phyloP scores from a whole-genome alignment of 768 basidiomycete species.

The Calvatia gigantea region DNA sequence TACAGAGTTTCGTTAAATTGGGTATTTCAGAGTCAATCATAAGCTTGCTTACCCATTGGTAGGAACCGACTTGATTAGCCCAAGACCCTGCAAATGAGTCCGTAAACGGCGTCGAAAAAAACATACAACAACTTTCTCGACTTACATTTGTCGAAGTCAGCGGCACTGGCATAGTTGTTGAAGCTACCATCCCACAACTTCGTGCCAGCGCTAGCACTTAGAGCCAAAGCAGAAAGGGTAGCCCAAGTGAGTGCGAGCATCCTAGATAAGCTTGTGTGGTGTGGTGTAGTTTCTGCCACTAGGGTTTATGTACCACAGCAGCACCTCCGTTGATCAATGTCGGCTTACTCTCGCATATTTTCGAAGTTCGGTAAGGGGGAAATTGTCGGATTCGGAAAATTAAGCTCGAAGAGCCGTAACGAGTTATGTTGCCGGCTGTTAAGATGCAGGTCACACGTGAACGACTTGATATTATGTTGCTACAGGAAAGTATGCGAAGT shows the following conservation, averaged over 20 bases:
- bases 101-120: background rate
- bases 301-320: constrained; percentile 16
- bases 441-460: constrained; percentile 11
- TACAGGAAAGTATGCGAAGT: constrained; percentile 12
- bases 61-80: constrained; percentile 49
- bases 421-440: constrained; percentile 4
- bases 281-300: background rate
- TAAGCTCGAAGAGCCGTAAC: constrained; percentile 14
- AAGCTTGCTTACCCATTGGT: constrained; percentile 48
- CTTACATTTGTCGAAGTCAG: constrained; percentile 54
- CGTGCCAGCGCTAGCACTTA: constrained; percentile 42
- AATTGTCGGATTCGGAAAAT: constrained; percentile 35
- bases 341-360: constrained; percentile 28
- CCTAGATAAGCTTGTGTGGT: constrained; percentile 12
- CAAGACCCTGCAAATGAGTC: constrained; percentile 42
- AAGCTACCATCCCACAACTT: constrained; percentile 55
- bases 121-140: background rate
- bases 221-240: constrained; percentile 30
- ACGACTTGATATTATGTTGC: constrained; percentile 1
- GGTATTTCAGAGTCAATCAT: background rate
- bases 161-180: constrained; percentile 38
- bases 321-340: constrained; percentile 23
- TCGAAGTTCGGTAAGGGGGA: constrained; percentile 26
- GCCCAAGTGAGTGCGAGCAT: constrained; percentile 28
- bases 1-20: constrained; percentile 10